These are phyloP conservation scores for Lactifluus echinatus DNA, from an alignment of 768 basidiomycete species.

Conservation along the genomic window DNA sequence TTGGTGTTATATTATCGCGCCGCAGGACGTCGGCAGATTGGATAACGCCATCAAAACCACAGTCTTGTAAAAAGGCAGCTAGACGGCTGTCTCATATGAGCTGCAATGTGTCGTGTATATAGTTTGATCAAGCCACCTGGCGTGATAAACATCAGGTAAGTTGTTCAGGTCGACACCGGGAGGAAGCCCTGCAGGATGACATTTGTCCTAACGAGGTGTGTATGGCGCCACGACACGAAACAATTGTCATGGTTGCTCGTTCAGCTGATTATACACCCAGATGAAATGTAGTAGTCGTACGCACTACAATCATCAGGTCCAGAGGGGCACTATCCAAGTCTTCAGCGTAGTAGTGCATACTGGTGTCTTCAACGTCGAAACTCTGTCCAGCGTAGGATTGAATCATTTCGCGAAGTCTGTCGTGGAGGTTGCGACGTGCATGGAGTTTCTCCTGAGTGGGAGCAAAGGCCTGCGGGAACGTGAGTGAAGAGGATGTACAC, in stretches of 20 bases:
- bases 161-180: not conserved
- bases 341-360: constrained; percentile 12
- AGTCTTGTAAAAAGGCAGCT: constrained; percentile 6
- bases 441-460: not conserved
- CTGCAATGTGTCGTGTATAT: not conserved
- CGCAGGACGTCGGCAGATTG: constrained; percentile 7
- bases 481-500: not conserved
- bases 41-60: constrained; percentile 17
- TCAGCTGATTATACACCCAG: not conserved
- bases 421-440: constrained; percentile 2
- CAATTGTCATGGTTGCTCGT: not conserved
- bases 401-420: constrained; percentile 6
- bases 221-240: not conserved
- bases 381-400: not conserved
- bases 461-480: not conserved
- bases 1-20: not conserved
- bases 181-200: not conserved
- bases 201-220: not conserved
- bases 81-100: constrained; percentile 9
- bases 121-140: constrained; percentile 3
- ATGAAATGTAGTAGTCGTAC: not conserved
- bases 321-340: constrained; percentile 16
- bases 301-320: constrained; percentile 13
- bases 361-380: constrained; percentile 13
- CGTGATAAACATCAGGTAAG: constrained; percentile 12